phyloP scores from a whole-genome alignment of 306 rosid genomes.

The Acacia crassicarpa region DNA sequence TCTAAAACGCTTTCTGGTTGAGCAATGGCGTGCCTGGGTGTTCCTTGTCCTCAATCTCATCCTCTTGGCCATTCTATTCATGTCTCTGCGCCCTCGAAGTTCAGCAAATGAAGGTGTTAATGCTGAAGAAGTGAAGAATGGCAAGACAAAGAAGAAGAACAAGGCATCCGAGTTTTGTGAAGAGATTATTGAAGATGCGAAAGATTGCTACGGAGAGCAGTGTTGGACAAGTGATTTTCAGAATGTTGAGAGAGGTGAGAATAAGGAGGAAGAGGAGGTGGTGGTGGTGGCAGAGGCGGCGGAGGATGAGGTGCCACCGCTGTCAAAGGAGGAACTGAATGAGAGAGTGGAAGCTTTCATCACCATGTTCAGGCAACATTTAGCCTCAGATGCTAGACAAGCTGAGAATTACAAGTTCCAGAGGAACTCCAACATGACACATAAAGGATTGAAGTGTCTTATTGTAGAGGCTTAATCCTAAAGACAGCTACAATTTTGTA shows the following conservation, averaged over 20 bases:
- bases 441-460: constrained; percentile 39
- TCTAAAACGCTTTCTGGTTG: constrained; percentile 60
- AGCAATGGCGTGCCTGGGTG: constrained; percentile 89
- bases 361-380: constrained; percentile 84
- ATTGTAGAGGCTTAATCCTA: constrained; percentile 32
- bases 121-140: constrained; percentile 31
- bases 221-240: constrained; percentile 17
- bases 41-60: constrained; percentile 74
- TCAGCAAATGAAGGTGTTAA: constrained; percentile 15
- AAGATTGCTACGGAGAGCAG: constrained; percentile 30
- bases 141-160: constrained; percentile 22
- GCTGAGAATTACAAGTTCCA: constrained; percentile 34
- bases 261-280: constrained; percentile 19
- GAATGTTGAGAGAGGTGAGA: constrained; percentile 34
- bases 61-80: constrained; percentile 74
- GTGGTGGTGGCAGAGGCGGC: constrained; percentile 27
- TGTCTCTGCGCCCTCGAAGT: constrained; percentile 48
- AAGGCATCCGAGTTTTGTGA: constrained; percentile 17
- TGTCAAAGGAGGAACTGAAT: constrained; percentile 87
- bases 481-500: constrained; percentile 25
- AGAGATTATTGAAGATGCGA: constrained; percentile 36
- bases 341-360: constrained; percentile 95
- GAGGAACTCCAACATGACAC: constrained; percentile 20
- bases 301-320: constrained; percentile 35
- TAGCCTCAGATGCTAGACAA: constrained; percentile 70